phyloP scores from a whole-genome alignment of 345 rosid genomes.

The Gossypioides kirkii region DNA sequence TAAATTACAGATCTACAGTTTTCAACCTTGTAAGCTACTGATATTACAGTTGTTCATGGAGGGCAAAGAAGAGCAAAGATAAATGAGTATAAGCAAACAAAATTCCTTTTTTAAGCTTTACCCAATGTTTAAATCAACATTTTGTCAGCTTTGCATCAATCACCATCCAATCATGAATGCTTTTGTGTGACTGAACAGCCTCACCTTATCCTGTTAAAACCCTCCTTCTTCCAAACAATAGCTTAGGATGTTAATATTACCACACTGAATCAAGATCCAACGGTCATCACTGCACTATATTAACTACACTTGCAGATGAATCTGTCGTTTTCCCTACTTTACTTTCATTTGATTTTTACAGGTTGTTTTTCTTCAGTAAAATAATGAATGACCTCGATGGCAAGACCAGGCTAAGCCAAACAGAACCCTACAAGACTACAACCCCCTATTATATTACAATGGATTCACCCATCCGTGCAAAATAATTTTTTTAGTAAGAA shows the following conservation, averaged over 20 bases:
- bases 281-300: slow-evolving; percentile 7
- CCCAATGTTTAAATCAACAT: too few species aligned
- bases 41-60: background rate
- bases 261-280: background rate
- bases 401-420: slow-evolving; percentile 16
- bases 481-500: background rate
- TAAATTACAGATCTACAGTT: background rate
- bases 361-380: background rate
- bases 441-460: slow-evolving; percentile 19
- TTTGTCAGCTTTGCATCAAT: slow-evolving; percentile 3
- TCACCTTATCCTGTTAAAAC: background rate
- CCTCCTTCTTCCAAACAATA: background rate
- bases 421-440: slow-evolving; percentile 27
- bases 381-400: background rate
- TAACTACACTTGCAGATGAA: background rate
- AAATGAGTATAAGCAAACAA: too few species aligned
- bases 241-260: background rate
- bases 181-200: background rate
- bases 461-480: slow-evolving; percentile 40
- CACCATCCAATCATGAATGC: slow-evolving; percentile 15
- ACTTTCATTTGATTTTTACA: background rate
- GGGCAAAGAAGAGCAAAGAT: background rate
- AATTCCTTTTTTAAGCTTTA: too few species aligned
- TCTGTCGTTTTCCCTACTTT: background rate
- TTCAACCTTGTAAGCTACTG: background rate